A percentile compares a stretch with the other conserved stretches of the same genome.
These are phyloP conservation scores for Alliaria petiolata DNA, from an alignment of 345 rosid genomes.

Conservation along the genomic window DNA sequence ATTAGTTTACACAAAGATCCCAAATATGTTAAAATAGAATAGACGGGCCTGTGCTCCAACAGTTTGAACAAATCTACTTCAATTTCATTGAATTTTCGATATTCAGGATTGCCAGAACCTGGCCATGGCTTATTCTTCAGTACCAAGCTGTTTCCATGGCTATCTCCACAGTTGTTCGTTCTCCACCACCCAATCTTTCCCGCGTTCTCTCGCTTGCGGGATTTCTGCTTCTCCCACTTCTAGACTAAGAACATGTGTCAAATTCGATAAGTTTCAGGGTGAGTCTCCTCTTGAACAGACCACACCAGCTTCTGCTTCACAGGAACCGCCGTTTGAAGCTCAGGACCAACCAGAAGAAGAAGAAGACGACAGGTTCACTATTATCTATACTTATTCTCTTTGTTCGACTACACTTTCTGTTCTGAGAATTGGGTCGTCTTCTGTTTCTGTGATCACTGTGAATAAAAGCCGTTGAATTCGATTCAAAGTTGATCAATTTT, in stretches of 20 bases:
- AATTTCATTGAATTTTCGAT: neutral
- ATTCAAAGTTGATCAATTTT: neutral
- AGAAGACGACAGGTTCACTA: conserved; percentile 59
- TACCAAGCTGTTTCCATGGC: conserved; percentile 48
- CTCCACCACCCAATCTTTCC: conserved; percentile 40
- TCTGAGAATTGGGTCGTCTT: neutral
- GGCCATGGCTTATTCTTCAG: conserved; percentile 36
- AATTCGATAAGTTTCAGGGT: conserved; percentile 81
- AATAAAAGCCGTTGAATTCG: neutral
- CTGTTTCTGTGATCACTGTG: neutral
- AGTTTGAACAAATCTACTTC: neutral
- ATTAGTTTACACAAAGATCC: neutral
- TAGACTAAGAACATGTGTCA: conserved; percentile 53
- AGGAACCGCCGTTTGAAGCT: conserved; percentile 10
- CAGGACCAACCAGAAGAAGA: conserved; percentile 40
- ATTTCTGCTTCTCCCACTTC: conserved; percentile 25
- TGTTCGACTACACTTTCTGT: neutral
- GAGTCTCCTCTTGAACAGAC: conserved; percentile 48
- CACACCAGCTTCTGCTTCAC: conserved; percentile 23
- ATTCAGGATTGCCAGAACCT: conserved; percentile 7
- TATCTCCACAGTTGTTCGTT: conserved; percentile 25
- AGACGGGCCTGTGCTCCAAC: neutral
- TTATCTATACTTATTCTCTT: neutral
- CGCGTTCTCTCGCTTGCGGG: conserved; percentile 30
- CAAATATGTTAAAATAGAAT: neutral